Conservation (phyloP, 305 asterid genomes). For the Striga hermonthica region DNA sequence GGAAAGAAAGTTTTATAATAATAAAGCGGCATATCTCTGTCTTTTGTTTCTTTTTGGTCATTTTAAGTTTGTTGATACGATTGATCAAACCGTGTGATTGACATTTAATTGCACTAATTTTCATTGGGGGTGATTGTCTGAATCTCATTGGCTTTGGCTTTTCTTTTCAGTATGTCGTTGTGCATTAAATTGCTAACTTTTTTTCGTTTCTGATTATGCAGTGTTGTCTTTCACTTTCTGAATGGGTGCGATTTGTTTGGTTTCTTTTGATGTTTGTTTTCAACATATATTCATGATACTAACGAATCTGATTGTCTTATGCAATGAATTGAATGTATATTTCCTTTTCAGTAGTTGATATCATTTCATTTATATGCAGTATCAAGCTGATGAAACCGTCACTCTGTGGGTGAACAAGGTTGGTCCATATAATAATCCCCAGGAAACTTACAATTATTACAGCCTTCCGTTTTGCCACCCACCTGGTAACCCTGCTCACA, state of each 20-base stretch:
- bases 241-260: neutral
- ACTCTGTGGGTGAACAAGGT: constrained; percentile 85
- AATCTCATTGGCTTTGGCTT: neutral
- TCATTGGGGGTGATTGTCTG: constrained; percentile 4
- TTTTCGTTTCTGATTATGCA: neutral
- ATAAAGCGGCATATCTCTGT: neutral
- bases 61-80: constrained; percentile 12
- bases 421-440: constrained; percentile 90
- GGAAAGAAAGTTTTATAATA: constrained; percentile 10
- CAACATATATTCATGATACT: neutral
- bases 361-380: constrained; percentile 47
- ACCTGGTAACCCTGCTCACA: constrained; percentile 58
- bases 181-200: neutral
- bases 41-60: neutral
- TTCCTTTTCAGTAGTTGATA: neutral
- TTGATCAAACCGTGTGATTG: constrained; percentile 6
- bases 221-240: neutral
- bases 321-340: neutral
- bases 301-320: neutral
- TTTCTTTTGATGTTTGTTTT: neutral
- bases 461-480: constrained; percentile 79
- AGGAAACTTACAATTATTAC: constrained; percentile 84
- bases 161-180: neutral
- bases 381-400: constrained; percentile 63
- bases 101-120: constrained; percentile 3